Conservation (phyloP, 257 asterid species). For the Solanum arcanum region DNA sequence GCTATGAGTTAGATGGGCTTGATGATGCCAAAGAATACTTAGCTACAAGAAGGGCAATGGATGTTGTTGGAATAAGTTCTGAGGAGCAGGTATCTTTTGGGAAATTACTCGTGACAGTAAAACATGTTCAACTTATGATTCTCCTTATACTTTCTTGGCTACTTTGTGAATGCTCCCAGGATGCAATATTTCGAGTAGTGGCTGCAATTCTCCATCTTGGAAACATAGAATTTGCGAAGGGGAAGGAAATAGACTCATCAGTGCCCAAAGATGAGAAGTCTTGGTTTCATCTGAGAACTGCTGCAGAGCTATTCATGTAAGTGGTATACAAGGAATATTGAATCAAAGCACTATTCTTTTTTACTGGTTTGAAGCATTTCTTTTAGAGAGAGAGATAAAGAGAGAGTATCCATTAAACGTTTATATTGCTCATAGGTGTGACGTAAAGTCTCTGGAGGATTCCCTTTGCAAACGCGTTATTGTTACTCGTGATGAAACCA, state of each 20-base stretch:
- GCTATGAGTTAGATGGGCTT: constrained; percentile 70
- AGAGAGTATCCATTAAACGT: neutral
- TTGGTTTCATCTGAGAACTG: constrained; percentile 77
- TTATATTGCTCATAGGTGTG: constrained; percentile 58
- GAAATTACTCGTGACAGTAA: neutral
- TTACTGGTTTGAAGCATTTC: neutral
- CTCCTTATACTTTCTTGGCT: neutral
- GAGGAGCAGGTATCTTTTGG: constrained; percentile 67
- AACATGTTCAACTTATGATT: neutral
- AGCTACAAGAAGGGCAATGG: constrained; percentile 94
- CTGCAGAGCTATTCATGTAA: constrained; percentile 95
- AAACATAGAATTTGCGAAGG: constrained; percentile 83
- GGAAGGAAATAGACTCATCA: constrained; percentile 87
- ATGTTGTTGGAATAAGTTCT: constrained; percentile 82
- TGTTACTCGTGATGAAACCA: constrained; percentile 96
- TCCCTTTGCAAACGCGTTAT: constrained; percentile 90
- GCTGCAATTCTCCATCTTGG: constrained; percentile 99
- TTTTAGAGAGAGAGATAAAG: neutral
- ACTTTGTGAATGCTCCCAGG: constrained; percentile 30
- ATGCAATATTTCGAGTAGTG: constrained; percentile 89
- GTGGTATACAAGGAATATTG: neutral
- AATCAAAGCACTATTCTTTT: neutral
- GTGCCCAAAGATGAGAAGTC: constrained; percentile 93
- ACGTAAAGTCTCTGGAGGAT: constrained; percentile 81
- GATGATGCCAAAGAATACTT: constrained; percentile 81